Conservation (phyloP, 805 yeast species). For the Myxozyma kluyveri region DNA sequence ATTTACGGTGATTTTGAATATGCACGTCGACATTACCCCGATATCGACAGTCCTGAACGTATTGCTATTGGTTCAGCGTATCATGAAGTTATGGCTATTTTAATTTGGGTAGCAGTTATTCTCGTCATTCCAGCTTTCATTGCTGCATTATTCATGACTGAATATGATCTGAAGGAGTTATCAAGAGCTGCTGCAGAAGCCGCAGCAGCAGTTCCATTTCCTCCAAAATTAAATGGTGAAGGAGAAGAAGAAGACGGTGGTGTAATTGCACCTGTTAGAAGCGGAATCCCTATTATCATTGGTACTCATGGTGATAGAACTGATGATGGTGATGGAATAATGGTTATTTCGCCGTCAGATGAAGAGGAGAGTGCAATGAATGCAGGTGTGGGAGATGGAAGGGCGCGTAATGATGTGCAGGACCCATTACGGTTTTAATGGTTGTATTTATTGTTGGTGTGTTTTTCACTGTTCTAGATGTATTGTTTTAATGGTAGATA, state of each 20-base stretch:
- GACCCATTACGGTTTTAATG: neutral
- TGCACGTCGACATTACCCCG: conserved; percentile 24
- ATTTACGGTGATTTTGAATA: conserved; percentile 26
- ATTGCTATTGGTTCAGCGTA: conserved; percentile 17
- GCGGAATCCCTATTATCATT: conserved; percentile 9
- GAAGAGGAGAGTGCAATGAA: conserved; percentile 16
- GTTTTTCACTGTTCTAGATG: neutral
- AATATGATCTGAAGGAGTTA: conserved; percentile 24
- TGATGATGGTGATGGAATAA: conserved; percentile 19
- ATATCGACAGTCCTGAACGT: conserved; percentile 19
- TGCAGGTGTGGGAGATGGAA: conserved; percentile 19
- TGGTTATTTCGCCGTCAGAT: conserved; percentile 7
- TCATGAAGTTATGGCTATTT: conserved; percentile 23
- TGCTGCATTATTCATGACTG: conserved; percentile 19
- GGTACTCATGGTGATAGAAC: conserved; percentile 19
- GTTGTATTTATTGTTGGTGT: neutral
- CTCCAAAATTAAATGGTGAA: conserved; percentile 1
- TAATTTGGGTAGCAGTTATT: conserved; percentile 25
- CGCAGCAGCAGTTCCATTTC: conserved; percentile 5
- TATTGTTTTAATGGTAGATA: too few relatives aligned
- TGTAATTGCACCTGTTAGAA: neutral
- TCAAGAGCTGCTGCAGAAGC: conserved; percentile 4
- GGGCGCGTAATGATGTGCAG: conserved; percentile 3
- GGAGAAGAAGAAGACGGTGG: conserved; percentile 12
- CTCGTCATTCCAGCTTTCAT: conserved; percentile 13